Percentiles rank a stretch among this genome's conserved stretches.
phyloP scores from a whole-genome alignment of 2,329 filamentous ascomycete species.

The Diaporthe sp. region DNA sequence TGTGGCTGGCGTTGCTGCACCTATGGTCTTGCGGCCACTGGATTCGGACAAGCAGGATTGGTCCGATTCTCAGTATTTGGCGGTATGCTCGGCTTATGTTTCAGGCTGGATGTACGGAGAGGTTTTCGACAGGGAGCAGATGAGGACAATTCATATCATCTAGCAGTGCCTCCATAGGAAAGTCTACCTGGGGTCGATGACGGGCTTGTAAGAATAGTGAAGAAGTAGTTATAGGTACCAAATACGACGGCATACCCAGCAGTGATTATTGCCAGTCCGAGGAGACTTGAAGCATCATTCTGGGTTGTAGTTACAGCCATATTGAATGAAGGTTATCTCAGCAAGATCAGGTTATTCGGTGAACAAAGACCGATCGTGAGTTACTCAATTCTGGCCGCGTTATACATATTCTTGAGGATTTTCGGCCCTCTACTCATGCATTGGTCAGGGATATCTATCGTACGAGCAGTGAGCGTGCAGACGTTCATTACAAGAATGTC shows the following conservation, averaged over 20 bases:
- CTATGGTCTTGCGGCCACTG: background rate
- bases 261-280: background rate
- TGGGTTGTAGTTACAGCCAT: background rate
- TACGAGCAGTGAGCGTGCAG: background rate
- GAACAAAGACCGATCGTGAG: background rate
- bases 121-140: background rate
- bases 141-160: background rate
- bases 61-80: background rate
- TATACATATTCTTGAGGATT: too few relatives aligned
- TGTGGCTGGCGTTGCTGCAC: background rate
- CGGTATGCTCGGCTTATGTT: conserved; percentile 17
- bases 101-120: background rate
- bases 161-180: background rate
- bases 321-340: background rate
- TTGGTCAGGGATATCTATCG: background rate
- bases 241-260: background rate
- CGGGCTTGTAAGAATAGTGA: background rate
- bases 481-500: background rate
- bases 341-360: background rate
- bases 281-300: background rate
- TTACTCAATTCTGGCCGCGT: background rate
- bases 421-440: background rate
- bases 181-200: background rate
- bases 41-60: background rate
- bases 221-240: background rate